phyloP scores from a whole-genome alignment of 208 protist species.

The Trypanosoma lewisi region DNA sequence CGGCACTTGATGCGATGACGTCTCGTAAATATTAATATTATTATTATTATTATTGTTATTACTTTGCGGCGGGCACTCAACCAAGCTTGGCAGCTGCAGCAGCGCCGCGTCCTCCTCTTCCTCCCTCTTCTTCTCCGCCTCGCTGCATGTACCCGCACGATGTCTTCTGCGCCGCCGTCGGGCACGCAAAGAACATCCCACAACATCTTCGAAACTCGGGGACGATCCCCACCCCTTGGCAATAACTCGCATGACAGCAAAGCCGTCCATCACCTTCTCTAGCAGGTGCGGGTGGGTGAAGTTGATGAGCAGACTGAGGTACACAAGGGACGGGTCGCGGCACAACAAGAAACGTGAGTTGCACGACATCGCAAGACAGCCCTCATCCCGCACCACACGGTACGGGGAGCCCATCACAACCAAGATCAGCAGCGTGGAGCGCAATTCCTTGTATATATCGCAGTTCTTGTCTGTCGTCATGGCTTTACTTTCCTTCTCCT shows the following conservation, averaged over 20 bases:
- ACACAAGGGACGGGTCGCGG: constrained; percentile 69
- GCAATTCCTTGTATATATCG: constrained; percentile 42
- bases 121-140: too few relatives aligned
- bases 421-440: constrained; percentile 50
- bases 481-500: background rate
- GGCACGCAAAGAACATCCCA: constrained; percentile 28
- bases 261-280: constrained; percentile 42
- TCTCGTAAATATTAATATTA: constrained; percentile 20
- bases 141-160: background rate
- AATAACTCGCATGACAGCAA: constrained; percentile 53
- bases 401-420: constrained; percentile 59
- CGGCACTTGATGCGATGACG: background rate
- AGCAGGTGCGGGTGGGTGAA: constrained; percentile 33
- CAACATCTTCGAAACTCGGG: constrained; percentile 43
- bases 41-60: too few relatives aligned
- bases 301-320: constrained; percentile 75
- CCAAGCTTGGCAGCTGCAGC: constrained; percentile 22
- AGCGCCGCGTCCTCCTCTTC: constrained; percentile 12
- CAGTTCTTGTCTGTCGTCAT: too few relatives aligned
- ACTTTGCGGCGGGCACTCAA: constrained; percentile 13
- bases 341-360: constrained; percentile 66
- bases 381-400: constrained; percentile 44
- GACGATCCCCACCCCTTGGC: constrained; percentile 71
- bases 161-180: constrained; percentile 3
- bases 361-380: constrained; percentile 40